These are phyloP conservation scores for Lentinula edodes DNA, from an alignment of 768 basidiomycete genomes.

Conservation along the genomic window DNA sequence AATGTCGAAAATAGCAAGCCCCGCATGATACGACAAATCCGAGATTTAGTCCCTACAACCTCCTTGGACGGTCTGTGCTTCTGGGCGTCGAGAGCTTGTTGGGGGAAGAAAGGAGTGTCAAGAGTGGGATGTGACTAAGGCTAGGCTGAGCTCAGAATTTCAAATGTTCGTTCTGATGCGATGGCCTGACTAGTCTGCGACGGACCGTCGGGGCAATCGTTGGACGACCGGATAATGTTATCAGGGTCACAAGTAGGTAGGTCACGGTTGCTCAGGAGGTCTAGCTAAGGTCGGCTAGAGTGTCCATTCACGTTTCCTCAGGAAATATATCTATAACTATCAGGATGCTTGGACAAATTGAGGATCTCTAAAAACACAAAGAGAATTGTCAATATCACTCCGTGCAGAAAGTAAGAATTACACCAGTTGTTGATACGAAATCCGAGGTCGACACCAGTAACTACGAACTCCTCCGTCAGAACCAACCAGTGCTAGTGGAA, in stretches of 20 bases:
- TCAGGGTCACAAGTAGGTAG: no score
- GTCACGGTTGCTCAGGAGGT: no score
- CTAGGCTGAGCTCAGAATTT: neutral
- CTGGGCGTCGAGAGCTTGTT: neutral
- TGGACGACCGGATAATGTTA: neutral
- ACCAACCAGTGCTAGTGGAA: slow-evolving; percentile 23
- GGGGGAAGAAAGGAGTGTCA: neutral
- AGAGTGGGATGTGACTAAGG: neutral
- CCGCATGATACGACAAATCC: neutral
- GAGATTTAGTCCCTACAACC: neutral
- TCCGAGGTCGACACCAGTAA: neutral
- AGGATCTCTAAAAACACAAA: no score
- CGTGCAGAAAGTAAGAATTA: no score
- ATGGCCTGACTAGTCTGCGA: neutral
- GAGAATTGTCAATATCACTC: no score
- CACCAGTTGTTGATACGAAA: slow-evolving; percentile 11
- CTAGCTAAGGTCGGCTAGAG: no score
- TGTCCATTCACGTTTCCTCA: no score
- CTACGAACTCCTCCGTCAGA: slow-evolving; percentile 8
- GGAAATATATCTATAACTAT: no score
- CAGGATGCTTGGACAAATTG: no score
- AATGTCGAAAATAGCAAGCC: neutral
- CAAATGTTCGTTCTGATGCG: neutral
- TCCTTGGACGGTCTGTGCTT: neutral
- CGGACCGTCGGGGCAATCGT: neutral